Evolutionary conservation across 495 filamentous ascomycete species (phyloP), one percentile per base, ranked within the genome.

Genomic region (Daldinia grandis): DNA sequence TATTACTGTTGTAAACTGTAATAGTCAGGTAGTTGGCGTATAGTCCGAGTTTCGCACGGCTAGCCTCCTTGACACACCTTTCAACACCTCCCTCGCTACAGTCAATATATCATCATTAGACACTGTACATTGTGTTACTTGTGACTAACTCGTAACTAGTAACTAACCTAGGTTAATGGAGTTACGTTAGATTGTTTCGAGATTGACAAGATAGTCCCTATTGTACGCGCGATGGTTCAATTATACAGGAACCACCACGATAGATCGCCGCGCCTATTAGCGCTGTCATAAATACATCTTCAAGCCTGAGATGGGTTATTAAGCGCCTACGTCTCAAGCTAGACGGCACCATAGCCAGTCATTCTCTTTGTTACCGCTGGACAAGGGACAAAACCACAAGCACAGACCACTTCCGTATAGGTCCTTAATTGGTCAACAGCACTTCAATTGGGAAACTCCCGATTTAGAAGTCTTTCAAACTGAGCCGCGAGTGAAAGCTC

Each of bases 401-500:
- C 69, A 60, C 59, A 31, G 56, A 58, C 64, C 69, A 72, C 69
- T 3, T 12, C 5, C 1, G 14, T 35, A 19, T 31, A 38, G 12
- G 9, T 38, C 17, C 24, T 68, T 28, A 50, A 73, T 73, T 73
- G 70, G 70, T 37, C 31, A 38, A 53, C 50, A 25, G 19, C 19
- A 49, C 65, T 65, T 73, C 64, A 73, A 57, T 61, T 65, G 28
- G 61, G 64, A 73, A 73, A 62, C 50, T 30, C 70, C 62, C 38
- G 60, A 73, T 35, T 65, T 73, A 73, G 70, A 73, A 68, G 60
- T 53, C 61, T 68, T 73, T 73, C 61, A 33, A 61, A 50, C 9
- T 62, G 19, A 40, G 35, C 59, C 55, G 55, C 37, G 47, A 67
- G 28, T 24, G 7, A 50, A 37, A 33, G 7, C 31, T 62, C 56